A percentile compares a stretch with the other conserved stretches of the same genome.
phyloP scores from a whole-genome alignment of 1,284 basidiomycete species.

The Papiliotrema nemorosa region DNA sequence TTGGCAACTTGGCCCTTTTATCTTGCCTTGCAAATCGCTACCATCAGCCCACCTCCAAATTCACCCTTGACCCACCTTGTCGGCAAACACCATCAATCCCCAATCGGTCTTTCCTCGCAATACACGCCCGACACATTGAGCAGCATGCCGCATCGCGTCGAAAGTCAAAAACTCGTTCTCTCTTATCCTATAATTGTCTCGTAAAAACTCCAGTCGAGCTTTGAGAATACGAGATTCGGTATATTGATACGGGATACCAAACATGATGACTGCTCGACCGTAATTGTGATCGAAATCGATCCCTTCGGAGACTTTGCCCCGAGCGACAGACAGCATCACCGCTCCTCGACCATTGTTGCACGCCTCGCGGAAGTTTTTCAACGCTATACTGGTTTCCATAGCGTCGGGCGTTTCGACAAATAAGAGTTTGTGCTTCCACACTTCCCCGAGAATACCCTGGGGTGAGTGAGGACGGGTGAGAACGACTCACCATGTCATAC shows the following conservation, averaged over 20 bases:
- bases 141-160: slow-evolving; percentile 98
- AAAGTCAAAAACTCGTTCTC: slow-evolving; percentile 99
- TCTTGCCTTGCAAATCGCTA: slow-evolving; percentile 97
- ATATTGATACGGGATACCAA: slow-evolving; percentile 98
- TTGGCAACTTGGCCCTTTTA: slow-evolving; percentile 93
- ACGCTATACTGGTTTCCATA: slow-evolving; percentile 95
- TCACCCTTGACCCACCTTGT: slow-evolving; percentile 64
- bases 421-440: slow-evolving; percentile 99
- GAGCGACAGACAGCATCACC: slow-evolving; percentile 91
- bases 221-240: slow-evolving; percentile 98
- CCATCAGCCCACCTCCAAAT: slow-evolving; percentile 9
- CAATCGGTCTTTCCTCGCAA: slow-evolving; percentile 98
- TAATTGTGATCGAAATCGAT: slow-evolving; percentile 99
- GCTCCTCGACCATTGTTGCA: slow-evolving; percentile 99
- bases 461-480: slow-evolving; percentile 6
- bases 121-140: slow-evolving; percentile 97
- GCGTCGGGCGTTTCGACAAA: slow-evolving; percentile 99
- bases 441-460: slow-evolving; percentile 96
- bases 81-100: slow-evolving; percentile 99
- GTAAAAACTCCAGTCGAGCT: slow-evolving; percentile 92
- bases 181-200: slow-evolving; percentile 96
- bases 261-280: slow-evolving; percentile 99
- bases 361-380: slow-evolving; percentile 95
- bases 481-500: slow-evolving; percentile 89
- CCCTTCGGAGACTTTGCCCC: slow-evolving; percentile 98